These are phyloP conservation scores for Aspergillus piperis DNA, from an alignment of 2,329 filamentous ascomycete species.

Conservation along the genomic window DNA sequence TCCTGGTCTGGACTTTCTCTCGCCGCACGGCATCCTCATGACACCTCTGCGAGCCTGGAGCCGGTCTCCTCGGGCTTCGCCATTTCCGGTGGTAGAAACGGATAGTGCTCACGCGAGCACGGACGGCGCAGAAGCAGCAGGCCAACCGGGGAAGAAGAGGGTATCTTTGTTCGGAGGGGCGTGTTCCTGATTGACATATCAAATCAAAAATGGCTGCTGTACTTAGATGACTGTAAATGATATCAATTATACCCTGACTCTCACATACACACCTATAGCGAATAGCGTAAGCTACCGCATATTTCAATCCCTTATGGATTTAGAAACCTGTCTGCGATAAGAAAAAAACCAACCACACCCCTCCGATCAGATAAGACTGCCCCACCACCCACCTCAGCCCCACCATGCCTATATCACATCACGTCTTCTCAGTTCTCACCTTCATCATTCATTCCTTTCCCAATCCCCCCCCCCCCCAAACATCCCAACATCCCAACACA, in stretches of 20 bases:
- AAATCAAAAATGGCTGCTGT: background rate
- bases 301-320: no score
- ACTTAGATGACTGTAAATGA: background rate
- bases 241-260: background rate
- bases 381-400: background rate
- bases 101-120: background rate
- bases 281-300: background rate
- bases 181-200: background rate
- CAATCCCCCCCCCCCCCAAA: background rate
- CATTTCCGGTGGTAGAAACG: background rate
- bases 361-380: background rate
- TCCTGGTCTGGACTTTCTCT: constrained; percentile 13
- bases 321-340: background rate
- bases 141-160: constrained; percentile 6
- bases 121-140: background rate
- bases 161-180: constrained; percentile 5
- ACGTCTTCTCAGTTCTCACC: no score
- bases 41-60: constrained; percentile 8
- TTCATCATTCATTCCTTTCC: background rate
- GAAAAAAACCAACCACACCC: background rate
- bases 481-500: background rate
- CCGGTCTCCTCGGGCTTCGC: constrained; percentile 4
- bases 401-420: background rate
- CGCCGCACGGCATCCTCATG: constrained; percentile 25
- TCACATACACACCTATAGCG: background rate